Evolutionary conservation across 2,329 filamentous ascomycete genomes (phyloP).

Genomic region (Claviceps sp.): DNA sequence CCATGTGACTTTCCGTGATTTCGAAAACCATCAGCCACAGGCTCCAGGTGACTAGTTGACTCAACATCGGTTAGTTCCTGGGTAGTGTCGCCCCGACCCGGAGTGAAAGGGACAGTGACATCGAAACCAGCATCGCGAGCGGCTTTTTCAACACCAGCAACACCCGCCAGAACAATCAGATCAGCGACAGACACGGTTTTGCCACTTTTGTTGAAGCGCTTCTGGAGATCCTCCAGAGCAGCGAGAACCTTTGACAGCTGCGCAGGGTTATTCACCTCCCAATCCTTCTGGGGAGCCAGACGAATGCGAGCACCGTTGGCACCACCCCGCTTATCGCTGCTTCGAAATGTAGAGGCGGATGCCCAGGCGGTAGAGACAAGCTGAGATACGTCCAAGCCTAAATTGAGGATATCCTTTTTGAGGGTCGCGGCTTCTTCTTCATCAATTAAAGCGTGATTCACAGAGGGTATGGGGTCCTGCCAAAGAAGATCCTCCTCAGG

Average conservation of each 20-base stretch:
- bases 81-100: slow-evolving; percentile 58
- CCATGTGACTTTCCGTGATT: slow-evolving; percentile 55
- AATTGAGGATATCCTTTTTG: slow-evolving; percentile 54
- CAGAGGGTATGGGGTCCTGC: slow-evolving; percentile 58
- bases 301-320: slow-evolving; percentile 70
- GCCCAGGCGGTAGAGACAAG: slow-evolving; percentile 56
- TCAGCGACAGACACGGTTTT: slow-evolving; percentile 72
- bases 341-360: slow-evolving; percentile 58
- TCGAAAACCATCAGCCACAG: slow-evolving; percentile 62
- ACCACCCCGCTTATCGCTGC: slow-evolving; percentile 68
- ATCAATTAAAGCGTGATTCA: slow-evolving; percentile 43
- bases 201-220: slow-evolving; percentile 49
- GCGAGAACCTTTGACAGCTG: slow-evolving; percentile 49
- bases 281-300: slow-evolving; percentile 57
- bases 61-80: slow-evolving; percentile 57
- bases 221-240: slow-evolving; percentile 50
- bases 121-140: slow-evolving; percentile 32
- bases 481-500: slow-evolving; percentile 56
- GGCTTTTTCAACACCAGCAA: slow-evolving; percentile 60
- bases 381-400: slow-evolving; percentile 46
- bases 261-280: slow-evolving; percentile 61
- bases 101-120: slow-evolving; percentile 54
- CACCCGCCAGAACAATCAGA: slow-evolving; percentile 62
- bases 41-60: slow-evolving; percentile 54
- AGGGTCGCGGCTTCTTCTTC: slow-evolving; percentile 49